Conservation (phyloP, 1,284 basidiomycete species). For the Leccinum angustisporum region DNA sequence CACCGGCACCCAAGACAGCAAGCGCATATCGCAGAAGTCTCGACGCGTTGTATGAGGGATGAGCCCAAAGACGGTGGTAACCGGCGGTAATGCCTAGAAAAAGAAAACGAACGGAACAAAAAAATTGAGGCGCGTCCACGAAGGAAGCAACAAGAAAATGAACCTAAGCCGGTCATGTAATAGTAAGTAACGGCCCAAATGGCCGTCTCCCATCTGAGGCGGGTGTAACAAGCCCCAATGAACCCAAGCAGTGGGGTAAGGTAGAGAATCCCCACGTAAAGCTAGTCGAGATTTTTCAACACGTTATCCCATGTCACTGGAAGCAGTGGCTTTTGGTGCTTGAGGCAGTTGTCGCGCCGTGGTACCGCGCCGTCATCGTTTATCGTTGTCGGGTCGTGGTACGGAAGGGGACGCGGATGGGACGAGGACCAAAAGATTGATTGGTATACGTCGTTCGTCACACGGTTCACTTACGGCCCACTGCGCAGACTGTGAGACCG, state of each 20-base stretch:
- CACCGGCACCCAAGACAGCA: slow-evolving; percentile 78
- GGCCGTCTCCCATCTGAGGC: slow-evolving; percentile 66
- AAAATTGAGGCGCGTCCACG: background rate
- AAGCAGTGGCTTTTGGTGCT: slow-evolving; percentile 72
- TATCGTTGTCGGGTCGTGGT: too few relatives aligned
- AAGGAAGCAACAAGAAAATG: slow-evolving; percentile 20
- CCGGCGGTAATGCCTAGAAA: slow-evolving; percentile 65
- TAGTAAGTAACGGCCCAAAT: slow-evolving; percentile 78
- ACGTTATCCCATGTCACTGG: slow-evolving; percentile 74
- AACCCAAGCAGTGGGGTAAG: slow-evolving; percentile 71
- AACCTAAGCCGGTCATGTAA: slow-evolving; percentile 81
- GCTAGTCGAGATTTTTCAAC: slow-evolving; percentile 73
- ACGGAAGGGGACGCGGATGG: too few relatives aligned
- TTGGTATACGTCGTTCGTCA: slow-evolving; percentile 8
- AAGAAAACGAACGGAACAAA: background rate
- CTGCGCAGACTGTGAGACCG: slow-evolving; percentile 49
- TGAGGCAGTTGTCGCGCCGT: too few relatives aligned
- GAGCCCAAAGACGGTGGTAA: slow-evolving; percentile 93
- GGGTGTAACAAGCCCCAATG: slow-evolving; percentile 63
- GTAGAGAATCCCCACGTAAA: slow-evolving; percentile 62
- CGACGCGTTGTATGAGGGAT: slow-evolving; percentile 89
- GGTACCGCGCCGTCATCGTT: too few relatives aligned
- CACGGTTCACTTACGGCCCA: slow-evolving; percentile 42
- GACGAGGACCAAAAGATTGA: too few relatives aligned
- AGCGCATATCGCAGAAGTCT: slow-evolving; percentile 77